Percentiles rank a stretch among this genome's conserved stretches.
phyloP scores from a whole-genome alignment of 352 stramenopile species.

The Phytophthora rubi region DNA sequence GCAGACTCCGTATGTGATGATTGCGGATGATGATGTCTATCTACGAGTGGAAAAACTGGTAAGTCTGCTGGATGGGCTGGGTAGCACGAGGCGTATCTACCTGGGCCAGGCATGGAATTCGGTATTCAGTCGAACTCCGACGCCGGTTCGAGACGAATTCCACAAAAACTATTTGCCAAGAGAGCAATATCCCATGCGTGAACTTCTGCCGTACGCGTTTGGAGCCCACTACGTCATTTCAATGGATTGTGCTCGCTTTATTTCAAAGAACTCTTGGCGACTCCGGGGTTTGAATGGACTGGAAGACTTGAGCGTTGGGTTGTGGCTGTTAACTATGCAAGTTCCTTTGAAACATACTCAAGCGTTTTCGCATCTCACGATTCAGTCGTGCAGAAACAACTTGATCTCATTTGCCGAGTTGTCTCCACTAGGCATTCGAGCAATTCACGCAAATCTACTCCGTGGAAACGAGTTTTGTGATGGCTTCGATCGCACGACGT shows the following conservation, averaged over 20 bases:
- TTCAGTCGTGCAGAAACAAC: conserved; percentile 36
- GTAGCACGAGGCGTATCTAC: conserved; percentile 4
- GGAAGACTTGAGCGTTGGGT: conserved; percentile 65
- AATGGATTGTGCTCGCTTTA: conserved; percentile 48
- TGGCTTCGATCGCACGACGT: conserved; percentile 36
- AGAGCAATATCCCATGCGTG: conserved; percentile 40
- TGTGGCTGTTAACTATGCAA: conserved; percentile 63
- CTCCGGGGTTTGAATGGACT: conserved; percentile 41
- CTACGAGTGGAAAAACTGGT: conserved; percentile 36
- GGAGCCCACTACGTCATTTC: conserved; percentile 56
- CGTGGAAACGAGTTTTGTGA: conserved; percentile 28
- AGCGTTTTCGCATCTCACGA: conserved; percentile 39
- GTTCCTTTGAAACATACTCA: conserved; percentile 42
- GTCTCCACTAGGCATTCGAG: conserved; percentile 34
- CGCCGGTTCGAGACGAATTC: conserved; percentile 26
- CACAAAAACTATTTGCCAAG: conserved; percentile 46
- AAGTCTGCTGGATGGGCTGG: neutral
- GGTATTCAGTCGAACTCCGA: neutral
- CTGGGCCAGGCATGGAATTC: conserved; percentile 6
- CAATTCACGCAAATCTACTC: conserved; percentile 46
- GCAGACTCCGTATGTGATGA: conserved; percentile 47
- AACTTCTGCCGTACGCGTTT: conserved; percentile 45
- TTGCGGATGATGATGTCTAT: conserved; percentile 69
- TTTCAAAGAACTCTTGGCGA: conserved; percentile 39
- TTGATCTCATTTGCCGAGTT: conserved; percentile 55